phyloP scores from a whole-genome alignment of 208 protist genomes.

The Leishmania turanica region DNA sequence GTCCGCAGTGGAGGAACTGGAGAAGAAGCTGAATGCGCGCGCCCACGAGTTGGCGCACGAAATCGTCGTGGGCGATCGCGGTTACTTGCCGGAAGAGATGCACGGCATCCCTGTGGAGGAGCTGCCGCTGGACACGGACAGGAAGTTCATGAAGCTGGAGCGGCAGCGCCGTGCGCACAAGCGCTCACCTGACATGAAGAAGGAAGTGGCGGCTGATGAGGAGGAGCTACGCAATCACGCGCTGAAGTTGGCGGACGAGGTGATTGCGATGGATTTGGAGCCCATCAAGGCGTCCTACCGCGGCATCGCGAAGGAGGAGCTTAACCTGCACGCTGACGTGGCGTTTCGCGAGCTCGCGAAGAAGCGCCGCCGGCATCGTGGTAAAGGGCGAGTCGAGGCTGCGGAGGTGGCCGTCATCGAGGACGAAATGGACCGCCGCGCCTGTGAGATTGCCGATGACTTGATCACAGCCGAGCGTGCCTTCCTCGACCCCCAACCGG shows the following conservation, averaged over 20 bases:
- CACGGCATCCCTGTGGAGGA: conserved; percentile 68
- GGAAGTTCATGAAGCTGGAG: conserved; percentile 65
- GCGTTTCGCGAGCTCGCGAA: conserved; percentile 62
- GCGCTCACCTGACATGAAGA: conserved; percentile 35
- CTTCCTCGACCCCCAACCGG: conserved; percentile 80
- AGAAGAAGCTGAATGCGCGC: conserved; percentile 57
- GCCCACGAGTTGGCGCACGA: conserved; percentile 46
- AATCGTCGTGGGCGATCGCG: conserved; percentile 41
- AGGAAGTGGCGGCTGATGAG: conserved; percentile 52
- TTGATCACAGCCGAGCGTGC: conserved; percentile 69
- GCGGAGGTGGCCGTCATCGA: conserved; percentile 65
- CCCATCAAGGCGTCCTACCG: conserved; percentile 56
- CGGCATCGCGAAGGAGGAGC: conserved; percentile 68
- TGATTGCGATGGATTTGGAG: conserved; percentile 59
- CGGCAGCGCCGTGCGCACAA: conserved; percentile 51
- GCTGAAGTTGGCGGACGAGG: conserved; percentile 62
- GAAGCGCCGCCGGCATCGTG: conserved; percentile 36
- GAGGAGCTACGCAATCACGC: conserved; percentile 50
- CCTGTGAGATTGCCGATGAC: conserved; percentile 80
- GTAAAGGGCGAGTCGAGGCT: conserved; percentile 39
- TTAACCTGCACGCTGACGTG: conserved; percentile 71
- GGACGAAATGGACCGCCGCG: conserved; percentile 75
- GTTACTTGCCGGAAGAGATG: conserved; percentile 53
- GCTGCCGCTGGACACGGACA: conserved; percentile 67
- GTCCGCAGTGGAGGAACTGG: conserved; percentile 31